Percentiles rank a stretch among this genome's conserved stretches.
These are phyloP conservation scores for Litsea cubeba DNA, from an alignment of 164 flowering plant species.

Conservation along the genomic window DNA sequence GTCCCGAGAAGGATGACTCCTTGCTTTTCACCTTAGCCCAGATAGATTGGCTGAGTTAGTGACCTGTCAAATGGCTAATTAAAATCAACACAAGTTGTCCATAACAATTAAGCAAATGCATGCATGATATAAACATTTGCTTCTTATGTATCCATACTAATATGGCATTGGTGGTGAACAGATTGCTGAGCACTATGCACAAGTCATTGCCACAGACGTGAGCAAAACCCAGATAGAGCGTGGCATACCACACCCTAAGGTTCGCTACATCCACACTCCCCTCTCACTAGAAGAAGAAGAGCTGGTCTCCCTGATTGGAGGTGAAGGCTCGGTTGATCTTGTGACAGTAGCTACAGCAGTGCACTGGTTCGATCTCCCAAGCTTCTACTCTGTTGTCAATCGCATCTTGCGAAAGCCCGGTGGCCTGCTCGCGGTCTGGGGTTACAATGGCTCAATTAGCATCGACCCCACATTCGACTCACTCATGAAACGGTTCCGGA, in stretches of 20 bases:
- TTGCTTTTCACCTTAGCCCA: too few species aligned
- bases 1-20: too few species aligned
- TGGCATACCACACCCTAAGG: constrained; percentile 17
- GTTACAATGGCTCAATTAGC: constrained; percentile 42
- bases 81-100: too few species aligned
- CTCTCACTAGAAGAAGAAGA: constrained; percentile 12
- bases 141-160: too few species aligned
- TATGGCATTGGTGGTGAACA: background rate
- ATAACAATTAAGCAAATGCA: too few species aligned
- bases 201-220: constrained; percentile 24
- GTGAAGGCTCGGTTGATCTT: constrained; percentile 19
- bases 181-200: constrained; percentile 22
- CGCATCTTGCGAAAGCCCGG: constrained; percentile 53
- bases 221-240: constrained; percentile 15
- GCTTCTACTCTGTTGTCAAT: constrained; percentile 47
- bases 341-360: constrained; percentile 56
- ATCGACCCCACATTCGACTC: constrained; percentile 31
- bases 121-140: too few species aligned
- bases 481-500: constrained; percentile 20
- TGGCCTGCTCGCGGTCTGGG: constrained; percentile 74
- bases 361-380: constrained; percentile 64
- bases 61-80: too few species aligned
- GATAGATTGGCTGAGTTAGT: too few species aligned
- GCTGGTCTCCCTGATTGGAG: constrained; percentile 10
- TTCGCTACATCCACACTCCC: constrained; percentile 21